These are phyloP conservation scores for Whalleya microplaca DNA, from an alignment of 2,329 filamentous ascomycete genomes.

Conservation along the genomic window DNA sequence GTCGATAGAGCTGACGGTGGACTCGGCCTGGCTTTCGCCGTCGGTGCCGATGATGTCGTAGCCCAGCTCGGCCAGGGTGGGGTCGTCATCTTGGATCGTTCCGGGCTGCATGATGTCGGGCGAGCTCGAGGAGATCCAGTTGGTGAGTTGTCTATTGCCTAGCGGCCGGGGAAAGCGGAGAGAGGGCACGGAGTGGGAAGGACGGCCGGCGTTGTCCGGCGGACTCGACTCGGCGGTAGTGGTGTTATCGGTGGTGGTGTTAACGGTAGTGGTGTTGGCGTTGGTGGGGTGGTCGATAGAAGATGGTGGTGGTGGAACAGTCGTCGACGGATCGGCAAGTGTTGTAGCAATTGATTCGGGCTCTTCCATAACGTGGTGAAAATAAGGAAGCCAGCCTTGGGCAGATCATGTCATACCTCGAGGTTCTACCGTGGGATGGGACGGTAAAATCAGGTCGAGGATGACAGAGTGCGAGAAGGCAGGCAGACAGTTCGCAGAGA, in stretches of 20 bases:
- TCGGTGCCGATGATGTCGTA: conserved; percentile 62
- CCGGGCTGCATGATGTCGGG: conserved; percentile 59
- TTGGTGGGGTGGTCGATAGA: conserved; percentile 24
- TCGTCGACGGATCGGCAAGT: conserved; percentile 31
- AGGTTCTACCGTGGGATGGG: conserved; percentile 28
- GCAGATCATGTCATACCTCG: conserved; percentile 43
- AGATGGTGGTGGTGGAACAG: conserved; percentile 32
- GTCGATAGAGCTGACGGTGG: conserved; percentile 52
- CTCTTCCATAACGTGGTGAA: conserved; percentile 58
- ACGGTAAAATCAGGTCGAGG: conserved; percentile 33
- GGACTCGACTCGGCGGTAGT: conserved; percentile 26
- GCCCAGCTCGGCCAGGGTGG: conserved; percentile 58
- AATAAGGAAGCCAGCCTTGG: conserved; percentile 39
- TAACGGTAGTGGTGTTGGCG: too few relatives aligned
- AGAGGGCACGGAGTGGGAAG: conserved; percentile 47
- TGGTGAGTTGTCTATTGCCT: conserved; percentile 58
- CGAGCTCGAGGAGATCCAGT: conserved; percentile 62
- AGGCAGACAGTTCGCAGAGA: conserved; percentile 6
- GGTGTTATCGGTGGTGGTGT: too few relatives aligned
- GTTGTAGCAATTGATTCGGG: conserved; percentile 26
- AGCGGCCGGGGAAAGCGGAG: conserved; percentile 61
- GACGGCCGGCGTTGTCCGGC: conserved; percentile 24
- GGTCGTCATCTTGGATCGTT: conserved; percentile 48
- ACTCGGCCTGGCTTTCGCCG: conserved; percentile 57
- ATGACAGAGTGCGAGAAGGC: conserved; percentile 30